Percentiles rank a stretch among this genome's conserved stretches.
Conservation (phyloP, 495 filamentous ascomycete genomes). For the Parathielavia appendiculata region DNA sequence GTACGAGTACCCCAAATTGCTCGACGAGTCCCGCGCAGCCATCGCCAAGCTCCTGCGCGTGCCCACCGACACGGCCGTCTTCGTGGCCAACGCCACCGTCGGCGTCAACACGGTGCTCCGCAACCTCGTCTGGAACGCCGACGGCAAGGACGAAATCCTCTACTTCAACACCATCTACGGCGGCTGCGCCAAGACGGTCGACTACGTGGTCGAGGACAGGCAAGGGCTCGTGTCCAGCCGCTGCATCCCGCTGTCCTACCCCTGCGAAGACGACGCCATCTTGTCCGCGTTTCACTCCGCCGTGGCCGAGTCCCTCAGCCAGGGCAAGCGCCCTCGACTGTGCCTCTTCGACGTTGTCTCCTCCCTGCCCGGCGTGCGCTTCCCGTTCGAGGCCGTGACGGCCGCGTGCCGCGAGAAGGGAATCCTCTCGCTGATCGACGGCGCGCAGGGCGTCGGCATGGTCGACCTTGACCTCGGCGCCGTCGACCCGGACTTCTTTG, state of each 20-base stretch:
- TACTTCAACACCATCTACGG: slow-evolving; percentile 74
- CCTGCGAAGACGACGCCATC: slow-evolving; percentile 55
- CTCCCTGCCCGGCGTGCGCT: slow-evolving; percentile 66
- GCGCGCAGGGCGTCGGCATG: slow-evolving; percentile 76
- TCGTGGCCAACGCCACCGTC: slow-evolving; percentile 76
- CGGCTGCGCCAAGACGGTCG: slow-evolving; percentile 63
- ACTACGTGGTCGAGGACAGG: slow-evolving; percentile 60
- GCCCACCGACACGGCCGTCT: slow-evolving; percentile 59
- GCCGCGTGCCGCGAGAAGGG: slow-evolving; percentile 57
- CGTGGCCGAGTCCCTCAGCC: slow-evolving; percentile 38
- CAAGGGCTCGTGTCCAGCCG: slow-evolving; percentile 30
- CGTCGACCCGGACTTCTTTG: slow-evolving; percentile 77
- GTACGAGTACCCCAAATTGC: slow-evolving; percentile 50
- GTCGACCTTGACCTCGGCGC: slow-evolving; percentile 58
- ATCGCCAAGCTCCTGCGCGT: slow-evolving; percentile 60
- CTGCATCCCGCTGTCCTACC: slow-evolving; percentile 46
- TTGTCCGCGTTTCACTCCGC: slow-evolving; percentile 47
- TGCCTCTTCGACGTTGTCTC: slow-evolving; percentile 78
- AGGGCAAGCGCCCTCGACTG: slow-evolving; percentile 47
- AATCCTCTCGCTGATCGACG: slow-evolving; percentile 65
- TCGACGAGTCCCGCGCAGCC: slow-evolving; percentile 59
- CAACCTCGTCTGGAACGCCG: slow-evolving; percentile 52
- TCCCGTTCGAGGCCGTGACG: slow-evolving; percentile 69
- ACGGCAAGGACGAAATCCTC: slow-evolving; percentile 57
- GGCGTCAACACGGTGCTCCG: slow-evolving; percentile 76